Conservation (phyloP, 169 alveolate species). For the Babesia bigemina region DNA sequence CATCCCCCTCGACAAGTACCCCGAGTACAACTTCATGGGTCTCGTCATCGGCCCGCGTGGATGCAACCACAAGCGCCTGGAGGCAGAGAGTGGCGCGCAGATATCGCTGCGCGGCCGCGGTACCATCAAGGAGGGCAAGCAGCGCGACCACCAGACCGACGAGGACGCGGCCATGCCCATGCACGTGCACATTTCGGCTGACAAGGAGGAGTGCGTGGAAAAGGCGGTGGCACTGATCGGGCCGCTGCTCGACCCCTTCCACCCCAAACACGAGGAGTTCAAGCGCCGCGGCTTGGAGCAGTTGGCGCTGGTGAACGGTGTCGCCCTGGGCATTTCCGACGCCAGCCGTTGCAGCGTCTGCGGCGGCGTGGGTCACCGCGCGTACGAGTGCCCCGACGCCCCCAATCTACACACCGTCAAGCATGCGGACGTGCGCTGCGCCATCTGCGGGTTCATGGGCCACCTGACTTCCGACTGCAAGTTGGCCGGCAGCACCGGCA, state of each 20-base stretch:
- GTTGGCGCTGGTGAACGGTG: conserved; percentile 85
- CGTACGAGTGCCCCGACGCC: conserved; percentile 83
- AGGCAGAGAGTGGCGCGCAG: conserved; percentile 89
- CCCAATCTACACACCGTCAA: conserved; percentile 47
- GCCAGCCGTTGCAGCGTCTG: conserved; percentile 80
- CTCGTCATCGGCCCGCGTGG: conserved; percentile 94
- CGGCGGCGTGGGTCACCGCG: conserved; percentile 82
- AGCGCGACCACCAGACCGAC: conserved; percentile 86
- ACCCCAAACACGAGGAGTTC: conserved; percentile 86
- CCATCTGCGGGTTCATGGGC: conserved; percentile 90
- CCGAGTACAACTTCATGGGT: conserved; percentile 92
- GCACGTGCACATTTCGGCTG: conserved; percentile 86
- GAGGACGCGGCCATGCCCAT: conserved; percentile 88
- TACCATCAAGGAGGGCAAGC: conserved; percentile 89
- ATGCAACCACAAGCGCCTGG: conserved; percentile 90
- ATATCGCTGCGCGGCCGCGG: conserved; percentile 89
- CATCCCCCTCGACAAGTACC: conserved; percentile 89
- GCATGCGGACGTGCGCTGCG: conserved; percentile 74
- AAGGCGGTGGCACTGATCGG: conserved; percentile 84
- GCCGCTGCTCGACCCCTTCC: conserved; percentile 86
- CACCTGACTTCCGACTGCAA: conserved; percentile 90
- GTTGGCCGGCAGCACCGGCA: conserved; percentile 63
- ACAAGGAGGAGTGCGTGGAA: conserved; percentile 79
- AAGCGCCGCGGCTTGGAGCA: conserved; percentile 85
- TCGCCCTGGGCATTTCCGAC: conserved; percentile 72